Base-by-base conservation (phyloP, 2,329 filamentous ascomycete genomes). In the Pseudopithomyces maydicus region DNA sequence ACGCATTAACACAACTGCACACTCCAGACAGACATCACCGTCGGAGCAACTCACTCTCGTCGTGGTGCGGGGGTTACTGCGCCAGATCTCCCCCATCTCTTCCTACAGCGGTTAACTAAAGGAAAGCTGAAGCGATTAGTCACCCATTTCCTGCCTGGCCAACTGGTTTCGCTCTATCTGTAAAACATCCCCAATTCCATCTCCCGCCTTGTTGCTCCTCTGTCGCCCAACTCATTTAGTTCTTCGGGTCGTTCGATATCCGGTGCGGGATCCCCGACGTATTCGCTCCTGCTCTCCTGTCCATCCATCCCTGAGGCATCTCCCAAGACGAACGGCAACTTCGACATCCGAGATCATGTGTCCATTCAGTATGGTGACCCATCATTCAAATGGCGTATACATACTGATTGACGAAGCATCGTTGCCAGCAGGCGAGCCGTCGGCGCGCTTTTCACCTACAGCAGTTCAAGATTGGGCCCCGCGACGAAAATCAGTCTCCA, bases 181-280 rank as follows among this genome's bases (percentile, higher is more conserved):
- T 72, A 72, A 74, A 74, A 73, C 71, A 74, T 66, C 64, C 64
- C 66, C 62, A 67, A 62, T 69, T 72, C 66, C 69, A 69, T 61
- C 70, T 62, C 68, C 71, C 70, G 71, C 66, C 51, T 63, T 55
- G 39, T 60, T 55, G 64, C 60, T 63, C 56, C 53, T 59, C 52
- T 58, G 55, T 56, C 55, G 63, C 59, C 55, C 57, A 63, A 58
- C 57, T 55, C 45, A 54, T 57, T 45, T 51, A 46, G 29, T 58
- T 43, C 42, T 61, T 17, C 71, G 70, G 72, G 62, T 67, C 43
- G 38, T 53, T 55, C 48, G 53, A 46, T 50, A 65, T 63, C 72
- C 72, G 70, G 69, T 39, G 68, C 69, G 67, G 72, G 63, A 63
- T 61, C 57, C 49, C 58, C 39, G 62, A 63, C 62, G 51, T 42